These are phyloP conservation scores for Corrigiola litoralis DNA, from an alignment of 179 eudicot species.

Conservation along the genomic window DNA sequence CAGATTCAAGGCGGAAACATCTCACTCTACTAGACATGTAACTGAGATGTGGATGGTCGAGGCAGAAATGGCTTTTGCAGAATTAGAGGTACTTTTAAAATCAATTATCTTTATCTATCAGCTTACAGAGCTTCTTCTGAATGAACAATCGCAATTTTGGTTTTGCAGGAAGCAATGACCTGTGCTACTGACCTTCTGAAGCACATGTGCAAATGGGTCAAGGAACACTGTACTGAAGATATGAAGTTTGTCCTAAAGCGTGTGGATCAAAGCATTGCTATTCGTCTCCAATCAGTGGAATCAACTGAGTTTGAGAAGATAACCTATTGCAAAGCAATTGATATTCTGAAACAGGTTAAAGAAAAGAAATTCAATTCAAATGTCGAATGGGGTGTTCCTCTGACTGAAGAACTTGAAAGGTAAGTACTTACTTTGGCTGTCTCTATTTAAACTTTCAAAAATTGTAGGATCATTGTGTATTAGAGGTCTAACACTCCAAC, in stretches of 20 bases:
- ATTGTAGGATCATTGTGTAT: background rate
- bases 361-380: constrained; percentile 40
- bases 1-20: constrained; percentile 52
- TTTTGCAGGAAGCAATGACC: constrained; percentile 72
- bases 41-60: constrained; percentile 94
- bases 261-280: constrained; percentile 48
- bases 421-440: constrained; percentile 4
- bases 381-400: constrained; percentile 55
- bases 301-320: constrained; percentile 53
- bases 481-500: background rate
- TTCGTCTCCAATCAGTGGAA: constrained; percentile 49
- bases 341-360: constrained; percentile 44
- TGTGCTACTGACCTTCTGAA: constrained; percentile 77
- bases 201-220: constrained; percentile 58
- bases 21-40: constrained; percentile 48
- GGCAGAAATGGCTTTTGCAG: constrained; percentile 83
- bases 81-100: constrained; percentile 53
- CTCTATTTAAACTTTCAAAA: background rate
- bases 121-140: background rate
- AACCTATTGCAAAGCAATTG: constrained; percentile 78
- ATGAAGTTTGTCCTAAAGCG: constrained; percentile 62
- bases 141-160: background rate
- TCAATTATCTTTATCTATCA: background rate
- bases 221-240: constrained; percentile 58
- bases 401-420: constrained; percentile 91